Percentiles rank a stretch among this genome's conserved stretches.
phyloP scores from a whole-genome alignment of 2,329 filamentous ascomycete species.

The Arthrobotrys pseudoclavata region DNA sequence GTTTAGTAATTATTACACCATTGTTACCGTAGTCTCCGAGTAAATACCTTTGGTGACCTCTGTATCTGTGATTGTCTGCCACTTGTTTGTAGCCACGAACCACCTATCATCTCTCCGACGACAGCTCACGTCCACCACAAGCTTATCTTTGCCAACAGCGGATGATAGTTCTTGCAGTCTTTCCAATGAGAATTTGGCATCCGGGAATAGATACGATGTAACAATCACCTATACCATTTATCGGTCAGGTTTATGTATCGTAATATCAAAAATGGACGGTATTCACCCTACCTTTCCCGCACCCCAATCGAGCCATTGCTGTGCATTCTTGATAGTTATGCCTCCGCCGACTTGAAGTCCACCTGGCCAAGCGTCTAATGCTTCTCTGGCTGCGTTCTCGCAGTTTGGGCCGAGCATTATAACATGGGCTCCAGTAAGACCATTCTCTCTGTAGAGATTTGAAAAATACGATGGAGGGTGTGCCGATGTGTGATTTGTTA shows the following conservation, averaged over 20 bases:
- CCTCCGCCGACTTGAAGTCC: slow-evolving; percentile 94
- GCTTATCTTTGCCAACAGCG: slow-evolving; percentile 78
- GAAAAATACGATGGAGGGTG: slow-evolving; percentile 87
- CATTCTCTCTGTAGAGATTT: slow-evolving; percentile 80
- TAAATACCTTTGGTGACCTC: slow-evolving; percentile 84
- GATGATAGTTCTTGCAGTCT: slow-evolving; percentile 80
- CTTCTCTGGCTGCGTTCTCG: slow-evolving; percentile 81
- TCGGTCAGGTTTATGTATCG: background rate
- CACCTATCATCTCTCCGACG: slow-evolving; percentile 81
- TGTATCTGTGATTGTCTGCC: slow-evolving; percentile 98
- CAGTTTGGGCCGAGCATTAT: slow-evolving; percentile 97
- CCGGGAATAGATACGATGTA: slow-evolving; percentile 93
- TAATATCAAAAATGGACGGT: background rate
- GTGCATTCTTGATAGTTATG: slow-evolving; percentile 86
- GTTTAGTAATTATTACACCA: slow-evolving; percentile 17
- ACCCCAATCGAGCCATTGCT: slow-evolving; percentile 82
- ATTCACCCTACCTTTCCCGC: slow-evolving; percentile 81
- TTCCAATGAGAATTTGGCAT: slow-evolving; percentile 82
- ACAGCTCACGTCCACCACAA: slow-evolving; percentile 96
- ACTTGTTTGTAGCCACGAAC: slow-evolving; percentile 99
- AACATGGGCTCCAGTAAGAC: slow-evolving; percentile 85
- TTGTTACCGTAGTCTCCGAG: background rate
- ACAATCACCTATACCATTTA: slow-evolving; percentile 82
- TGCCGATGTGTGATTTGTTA: slow-evolving; percentile 92
- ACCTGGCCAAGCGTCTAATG: slow-evolving; percentile 81